Conservation (phyloP, 2,329 filamentous ascomycete genomes). For the Penicillium sp. region DNA sequence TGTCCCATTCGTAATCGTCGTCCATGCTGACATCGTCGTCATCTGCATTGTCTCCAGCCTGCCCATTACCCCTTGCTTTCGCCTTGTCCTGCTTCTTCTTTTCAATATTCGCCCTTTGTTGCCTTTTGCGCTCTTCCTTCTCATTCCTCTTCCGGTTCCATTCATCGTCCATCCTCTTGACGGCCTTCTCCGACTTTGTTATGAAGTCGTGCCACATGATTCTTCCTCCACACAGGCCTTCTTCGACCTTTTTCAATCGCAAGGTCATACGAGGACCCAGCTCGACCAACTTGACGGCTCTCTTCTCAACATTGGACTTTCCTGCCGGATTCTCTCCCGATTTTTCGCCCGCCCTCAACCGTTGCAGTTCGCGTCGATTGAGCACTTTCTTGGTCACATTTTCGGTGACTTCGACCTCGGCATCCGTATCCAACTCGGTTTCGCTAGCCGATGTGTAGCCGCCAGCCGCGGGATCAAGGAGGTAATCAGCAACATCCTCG, state of each 20-base stretch:
- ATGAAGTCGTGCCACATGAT: slow-evolving; percentile 98
- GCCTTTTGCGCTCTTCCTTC: slow-evolving; percentile 74
- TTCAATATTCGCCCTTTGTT: slow-evolving; percentile 88
- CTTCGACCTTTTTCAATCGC: slow-evolving; percentile 91
- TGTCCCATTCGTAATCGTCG: slow-evolving; percentile 48
- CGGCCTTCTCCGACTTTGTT: slow-evolving; percentile 74
- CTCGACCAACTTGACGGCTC: slow-evolving; percentile 87
- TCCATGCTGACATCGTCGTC: slow-evolving; percentile 48
- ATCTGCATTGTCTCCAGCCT: slow-evolving; percentile 42
- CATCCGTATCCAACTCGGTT: slow-evolving; percentile 89
- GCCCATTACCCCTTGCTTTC: slow-evolving; percentile 41
- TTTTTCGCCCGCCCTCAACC: slow-evolving; percentile 42
- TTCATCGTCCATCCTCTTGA: slow-evolving; percentile 71
- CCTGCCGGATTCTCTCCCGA: slow-evolving; percentile 41
- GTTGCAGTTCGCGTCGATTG: slow-evolving; percentile 49
- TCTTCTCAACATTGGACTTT: slow-evolving; percentile 64
- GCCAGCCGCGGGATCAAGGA: slow-evolving; percentile 73
- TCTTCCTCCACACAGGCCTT: slow-evolving; percentile 83
- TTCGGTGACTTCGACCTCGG: slow-evolving; percentile 81
- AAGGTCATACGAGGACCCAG: slow-evolving; percentile 86
- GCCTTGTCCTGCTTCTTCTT: slow-evolving; percentile 68
- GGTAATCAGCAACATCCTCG: slow-evolving; percentile 90
- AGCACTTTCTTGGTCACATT: slow-evolving; percentile 51
- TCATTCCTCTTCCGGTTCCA: slow-evolving; percentile 76
- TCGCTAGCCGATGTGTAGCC: slow-evolving; percentile 93